Conservation (phyloP, 768 basidiomycete species). For the Phaeotremella skinneri region DNA sequence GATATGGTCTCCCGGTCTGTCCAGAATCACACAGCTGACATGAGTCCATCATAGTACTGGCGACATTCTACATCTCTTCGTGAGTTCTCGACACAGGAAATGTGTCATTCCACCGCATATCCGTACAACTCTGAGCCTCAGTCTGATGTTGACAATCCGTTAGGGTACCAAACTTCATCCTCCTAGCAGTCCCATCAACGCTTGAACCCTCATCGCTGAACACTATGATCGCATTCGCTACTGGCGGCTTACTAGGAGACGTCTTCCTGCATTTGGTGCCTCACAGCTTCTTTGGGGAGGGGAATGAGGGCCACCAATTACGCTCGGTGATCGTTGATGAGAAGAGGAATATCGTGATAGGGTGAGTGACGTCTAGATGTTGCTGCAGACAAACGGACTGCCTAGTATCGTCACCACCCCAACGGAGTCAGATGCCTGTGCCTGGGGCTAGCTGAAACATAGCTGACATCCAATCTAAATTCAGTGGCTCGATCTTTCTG, state of each 20-base stretch:
- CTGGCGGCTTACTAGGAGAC: slow-evolving; percentile 86
- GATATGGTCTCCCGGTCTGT: slow-evolving; percentile 26
- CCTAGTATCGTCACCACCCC: neutral
- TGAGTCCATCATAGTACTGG: slow-evolving; percentile 60
- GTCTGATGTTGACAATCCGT: slow-evolving; percentile 19
- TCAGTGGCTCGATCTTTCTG: slow-evolving; percentile 64
- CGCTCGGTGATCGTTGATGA: slow-evolving; percentile 74
- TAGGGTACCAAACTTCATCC: slow-evolving; percentile 89
- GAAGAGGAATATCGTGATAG: slow-evolving; percentile 84
- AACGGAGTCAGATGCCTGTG: neutral
- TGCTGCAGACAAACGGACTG: neutral
- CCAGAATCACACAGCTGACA: neutral
- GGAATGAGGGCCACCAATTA: slow-evolving; percentile 29
- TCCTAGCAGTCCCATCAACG: slow-evolving; percentile 86
- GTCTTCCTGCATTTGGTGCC: slow-evolving; percentile 89
- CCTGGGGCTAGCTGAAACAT: neutral
- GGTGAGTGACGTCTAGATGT: slow-evolving; percentile 56
- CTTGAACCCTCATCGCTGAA: slow-evolving; percentile 81
- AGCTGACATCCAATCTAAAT: neutral
- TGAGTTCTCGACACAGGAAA: slow-evolving; percentile 55
- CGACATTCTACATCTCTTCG: slow-evolving; percentile 96
- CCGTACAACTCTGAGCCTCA: slow-evolving; percentile 19
- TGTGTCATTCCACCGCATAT: slow-evolving; percentile 5
- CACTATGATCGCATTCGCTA: slow-evolving; percentile 93
- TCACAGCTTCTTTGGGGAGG: slow-evolving; percentile 87